Evolutionary conservation across 495 filamentous ascomycete species (phyloP).

Genomic region (Hypoxylon rickii): DNA sequence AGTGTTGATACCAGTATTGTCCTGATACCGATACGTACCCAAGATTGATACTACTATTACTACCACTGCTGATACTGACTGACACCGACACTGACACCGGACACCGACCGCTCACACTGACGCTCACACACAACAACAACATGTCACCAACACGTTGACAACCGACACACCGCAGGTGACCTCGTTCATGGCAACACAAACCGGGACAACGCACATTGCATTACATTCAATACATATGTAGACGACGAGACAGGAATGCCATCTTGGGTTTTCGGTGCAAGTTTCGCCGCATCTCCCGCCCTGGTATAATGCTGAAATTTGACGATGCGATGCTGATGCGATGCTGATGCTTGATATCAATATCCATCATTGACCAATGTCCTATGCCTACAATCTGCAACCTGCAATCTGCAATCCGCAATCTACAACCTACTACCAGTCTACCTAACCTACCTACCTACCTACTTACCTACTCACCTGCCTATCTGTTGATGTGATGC

Average conservation of each 20-base stretch:
- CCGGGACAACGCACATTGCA: constrained; percentile 38
- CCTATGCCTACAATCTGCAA: no score
- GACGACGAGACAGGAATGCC: constrained; percentile 32
- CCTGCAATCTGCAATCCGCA: no score
- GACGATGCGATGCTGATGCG: constrained; percentile 2
- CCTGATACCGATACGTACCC: no score
- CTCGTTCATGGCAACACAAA: constrained; percentile 31
- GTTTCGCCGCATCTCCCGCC: constrained; percentile 35
- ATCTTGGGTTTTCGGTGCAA: constrained; percentile 34
- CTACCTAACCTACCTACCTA: no score
- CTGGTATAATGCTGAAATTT: constrained; percentile 21
- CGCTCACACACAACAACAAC: constrained; percentile 26
- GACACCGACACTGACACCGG: neutral
- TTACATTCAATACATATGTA: constrained; percentile 29
- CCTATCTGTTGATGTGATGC: no score
- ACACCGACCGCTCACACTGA: neutral
- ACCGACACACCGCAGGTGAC: constrained; percentile 36
- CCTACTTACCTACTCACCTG: no score
- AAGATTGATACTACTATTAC: no score
- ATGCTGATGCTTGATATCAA: constrained; percentile 8
- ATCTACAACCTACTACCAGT: no score
- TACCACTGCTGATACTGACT: neutral
- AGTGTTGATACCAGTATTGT: no score
- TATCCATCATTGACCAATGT: no score
- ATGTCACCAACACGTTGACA: constrained; percentile 39